Percentiles rank a stretch among this genome's conserved stretches.
These are phyloP conservation scores for Daldinia grandis DNA, from an alignment of 495 filamentous ascomycete species.

Conservation along the genomic window DNA sequence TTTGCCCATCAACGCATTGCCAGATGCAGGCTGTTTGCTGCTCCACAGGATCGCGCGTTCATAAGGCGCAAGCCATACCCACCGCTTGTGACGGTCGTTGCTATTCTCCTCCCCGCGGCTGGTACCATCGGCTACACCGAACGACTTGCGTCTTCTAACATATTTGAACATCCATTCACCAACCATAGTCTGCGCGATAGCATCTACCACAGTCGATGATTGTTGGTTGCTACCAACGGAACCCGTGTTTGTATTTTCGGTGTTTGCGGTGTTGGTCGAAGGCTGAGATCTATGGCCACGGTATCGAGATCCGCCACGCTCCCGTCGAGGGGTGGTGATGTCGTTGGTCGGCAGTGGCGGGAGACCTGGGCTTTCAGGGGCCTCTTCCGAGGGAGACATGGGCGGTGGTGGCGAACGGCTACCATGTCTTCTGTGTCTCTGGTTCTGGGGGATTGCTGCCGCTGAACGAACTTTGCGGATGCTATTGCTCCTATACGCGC, in stretches of 20 bases:
- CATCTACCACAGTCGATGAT: constrained; percentile 88
- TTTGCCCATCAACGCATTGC: constrained; percentile 90
- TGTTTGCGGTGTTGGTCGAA: constrained; percentile 65
- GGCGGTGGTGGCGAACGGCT: constrained; percentile 73
- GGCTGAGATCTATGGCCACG: constrained; percentile 59
- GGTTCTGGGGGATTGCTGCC: constrained; percentile 67
- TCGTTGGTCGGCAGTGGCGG: constrained; percentile 79
- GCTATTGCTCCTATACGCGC: constrained; percentile 59
- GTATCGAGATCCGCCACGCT: constrained; percentile 48
- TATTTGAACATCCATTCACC: constrained; percentile 99
- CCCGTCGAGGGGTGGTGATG: constrained; percentile 66
- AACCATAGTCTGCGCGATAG: constrained; percentile 98
- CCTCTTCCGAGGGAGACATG: constrained; percentile 69
- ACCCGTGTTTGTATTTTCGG: constrained; percentile 54
- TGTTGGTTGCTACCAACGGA: constrained; percentile 71
- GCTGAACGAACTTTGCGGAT: constrained; percentile 88
- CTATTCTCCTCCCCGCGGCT: constrained; percentile 65
- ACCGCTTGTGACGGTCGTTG: constrained; percentile 85
- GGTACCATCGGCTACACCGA: constrained; percentile 76
- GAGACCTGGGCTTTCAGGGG: constrained; percentile 73
- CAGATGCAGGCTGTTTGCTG: constrained; percentile 92
- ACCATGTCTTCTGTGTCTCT: constrained; percentile 57
- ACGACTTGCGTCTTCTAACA: constrained; percentile 89
- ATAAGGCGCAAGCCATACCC: constrained; percentile 98
- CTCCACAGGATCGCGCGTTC: constrained; percentile 98